Evolutionary conservation across 163 green algal species (phyloP).

Genomic region (Prototheca wickerhamii): DNA sequence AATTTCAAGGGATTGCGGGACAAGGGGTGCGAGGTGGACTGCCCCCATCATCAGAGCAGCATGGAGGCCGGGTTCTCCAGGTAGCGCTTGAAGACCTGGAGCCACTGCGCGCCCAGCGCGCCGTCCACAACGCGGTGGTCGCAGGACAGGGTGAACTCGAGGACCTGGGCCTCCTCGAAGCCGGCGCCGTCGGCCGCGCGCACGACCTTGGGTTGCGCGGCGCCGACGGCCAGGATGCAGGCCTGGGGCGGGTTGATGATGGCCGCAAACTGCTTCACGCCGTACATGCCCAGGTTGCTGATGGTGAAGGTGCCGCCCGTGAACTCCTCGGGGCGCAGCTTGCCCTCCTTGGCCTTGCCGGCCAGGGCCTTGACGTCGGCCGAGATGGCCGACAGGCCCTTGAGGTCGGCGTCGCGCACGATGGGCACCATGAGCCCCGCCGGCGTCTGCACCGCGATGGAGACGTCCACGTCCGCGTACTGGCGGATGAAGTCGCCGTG

Average conservation of each 20-base stretch:
- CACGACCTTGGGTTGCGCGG: conserved; percentile 48
- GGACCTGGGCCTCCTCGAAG: conserved; percentile 45
- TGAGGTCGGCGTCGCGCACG: conserved; percentile 68
- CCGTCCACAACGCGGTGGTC: conserved; percentile 97
- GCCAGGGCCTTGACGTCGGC: conserved; percentile 78
- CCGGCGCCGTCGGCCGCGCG: conserved; percentile 14
- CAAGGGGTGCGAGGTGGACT: no score
- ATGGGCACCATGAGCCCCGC: conserved; percentile 86
- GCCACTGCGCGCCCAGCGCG: conserved; percentile 90
- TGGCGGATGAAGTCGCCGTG: conserved; percentile 81
- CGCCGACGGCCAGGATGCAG: conserved; percentile 87
- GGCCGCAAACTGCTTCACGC: conserved; percentile 84
- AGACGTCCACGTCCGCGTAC: conserved; percentile 85
- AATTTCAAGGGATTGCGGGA: no score
- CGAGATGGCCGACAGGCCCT: conserved; percentile 72
- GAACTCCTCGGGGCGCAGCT: conserved; percentile 84
- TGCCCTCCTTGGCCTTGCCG: conserved; percentile 75
- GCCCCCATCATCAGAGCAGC: conserved; percentile 66
- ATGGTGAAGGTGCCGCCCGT: conserved; percentile 92
- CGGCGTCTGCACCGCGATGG: conserved; percentile 73
- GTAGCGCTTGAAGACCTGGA: conserved; percentile 84
- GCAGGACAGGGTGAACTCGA: conserved; percentile 79
- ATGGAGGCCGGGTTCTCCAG: conserved; percentile 87
- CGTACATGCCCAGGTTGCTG: conserved; percentile 96
- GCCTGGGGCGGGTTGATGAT: conserved; percentile 95